Evolutionary conservation across 208 protist genomes (phyloP), one percentile per base, ranked within the genome.

Genomic region (Zelonia costaricensis): DNA sequence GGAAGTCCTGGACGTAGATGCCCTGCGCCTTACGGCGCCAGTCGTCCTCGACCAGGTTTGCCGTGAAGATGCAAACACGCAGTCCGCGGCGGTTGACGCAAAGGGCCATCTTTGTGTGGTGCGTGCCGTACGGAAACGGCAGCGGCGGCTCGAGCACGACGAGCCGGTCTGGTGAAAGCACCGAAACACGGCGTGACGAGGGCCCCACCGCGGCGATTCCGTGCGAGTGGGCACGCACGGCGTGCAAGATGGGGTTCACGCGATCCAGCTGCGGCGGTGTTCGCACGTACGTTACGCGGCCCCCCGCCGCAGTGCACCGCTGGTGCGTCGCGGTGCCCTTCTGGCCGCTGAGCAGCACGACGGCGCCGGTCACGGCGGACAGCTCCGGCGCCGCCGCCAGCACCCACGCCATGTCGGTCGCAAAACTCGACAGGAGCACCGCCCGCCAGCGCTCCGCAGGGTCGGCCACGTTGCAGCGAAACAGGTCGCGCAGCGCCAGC

Each of bases 1-100:
- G 89, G 66, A 95, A 95, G 57, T 95, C 89, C 59, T 95, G 89
- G 13, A 90, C 36, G 47, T 85, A 95, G 8, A 92, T 76, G 1
- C 84, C 89, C 59, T 95, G 86, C 25, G 78, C 73, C 51, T 93
- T 92, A 30, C 65, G 25, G 40, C 20, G 36, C 86, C 86, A 93
- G 64, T 95, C 89, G 4, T 71, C 66, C 36, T 77, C 49, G 25
- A 92, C 54, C 40, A 92, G 80, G 63, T 95, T 95, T 2, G 74
- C 86, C 0, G 86, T 93, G 59, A 79, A 84, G 39, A 95, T 57
- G 20, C 68, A 70, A 23, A 95, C 76, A 8, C 89, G 69, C 59
- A 93, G 25, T 3, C 89, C 89, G 7, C 45, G 38, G 3, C 33
- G 22, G 61, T 91, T 93, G 13, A 92, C 57, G 33, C 69, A 75